Evolutionary conservation across 2,329 filamentous ascomycete genomes (phyloP), one percentile per base, ranked within the genome.

Genomic region (Hypoxylon sp.): DNA sequence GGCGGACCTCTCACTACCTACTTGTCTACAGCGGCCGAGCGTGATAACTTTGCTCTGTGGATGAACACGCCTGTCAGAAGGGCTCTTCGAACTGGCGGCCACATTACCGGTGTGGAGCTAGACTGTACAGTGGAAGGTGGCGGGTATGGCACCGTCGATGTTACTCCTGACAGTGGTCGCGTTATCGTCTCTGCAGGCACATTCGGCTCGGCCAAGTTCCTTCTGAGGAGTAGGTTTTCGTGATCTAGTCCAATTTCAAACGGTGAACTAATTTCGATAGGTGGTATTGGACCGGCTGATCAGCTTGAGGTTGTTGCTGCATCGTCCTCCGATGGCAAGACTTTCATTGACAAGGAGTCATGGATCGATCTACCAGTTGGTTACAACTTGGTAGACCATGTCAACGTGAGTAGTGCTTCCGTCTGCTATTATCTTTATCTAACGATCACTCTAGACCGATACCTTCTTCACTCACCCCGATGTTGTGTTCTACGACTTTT

Each of bases 1-100:
- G 82, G 81, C 27, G 88, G 88, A 1, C 87, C 87, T 5, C 73
- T 90, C 64, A 82, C 82, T 8, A 89, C 88, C 0, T 91, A 91
- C 64, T 79, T 91, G 1, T 81, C 84, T 7, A 75, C 78, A 9
- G 86, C 86, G 0, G 75, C 77, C 36, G 73, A 74, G 32, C 77
- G 83, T 55, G 70, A 75, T 47, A 89, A 90, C 73, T 90, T 91
- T 71, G 78, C 81, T 48, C 75, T 91, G 32, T 83, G 82, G 76
- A 82, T 82, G 27, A 83, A 86, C 67, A 88, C 86, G 2, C 79
- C 81, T 37, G 86, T 88, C n/a, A 78, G 80, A 57, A 80, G 87
- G 23, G 78, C 89, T 23, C 72, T 89, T 11, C 83, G 88, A 7
- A 77, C 75, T 8, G 83, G 82, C 4, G 79, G 82, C 36, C 78